Percentiles rank a stretch among this genome's conserved stretches.
phyloP scores from a whole-genome alignment of 805 yeast species.

The Schizosaccharomyces cryophilus region DNA sequence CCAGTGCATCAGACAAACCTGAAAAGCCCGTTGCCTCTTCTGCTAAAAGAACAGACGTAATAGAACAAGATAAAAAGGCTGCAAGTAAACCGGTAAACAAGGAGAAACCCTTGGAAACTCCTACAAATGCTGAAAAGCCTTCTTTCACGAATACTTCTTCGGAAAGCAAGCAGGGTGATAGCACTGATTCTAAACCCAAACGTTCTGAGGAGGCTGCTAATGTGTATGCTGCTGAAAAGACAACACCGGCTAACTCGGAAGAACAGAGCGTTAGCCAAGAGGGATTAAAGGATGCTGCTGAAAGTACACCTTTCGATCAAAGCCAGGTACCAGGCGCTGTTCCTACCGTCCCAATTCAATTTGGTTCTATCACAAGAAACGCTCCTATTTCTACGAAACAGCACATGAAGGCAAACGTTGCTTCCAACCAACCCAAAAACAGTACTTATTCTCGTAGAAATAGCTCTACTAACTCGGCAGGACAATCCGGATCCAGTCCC shows the following conservation, averaged over 20 bases:
- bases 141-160: neutral
- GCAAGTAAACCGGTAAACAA: too few relatives aligned
- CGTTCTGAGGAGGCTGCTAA: too few relatives aligned
- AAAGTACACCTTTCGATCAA: neutral
- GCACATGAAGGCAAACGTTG: neutral
- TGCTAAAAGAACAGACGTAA: too few relatives aligned
- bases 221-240: neutral
- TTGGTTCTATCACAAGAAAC: slow-evolving; percentile 7
- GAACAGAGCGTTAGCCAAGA: too few relatives aligned
- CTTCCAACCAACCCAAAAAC: neutral
- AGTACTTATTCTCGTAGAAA: neutral
- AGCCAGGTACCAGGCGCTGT: neutral
- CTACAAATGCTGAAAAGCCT: too few relatives aligned
- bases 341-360: slow-evolving; percentile 6
- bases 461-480: neutral
- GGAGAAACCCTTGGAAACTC: too few relatives aligned
- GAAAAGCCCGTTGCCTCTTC: too few relatives aligned
- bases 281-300: too few relatives aligned
- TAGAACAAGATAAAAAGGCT: too few relatives aligned
- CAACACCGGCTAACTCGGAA: too few relatives aligned
- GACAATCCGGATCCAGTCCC: neutral
- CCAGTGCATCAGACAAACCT: too few relatives aligned
- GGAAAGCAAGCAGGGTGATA: neutral
- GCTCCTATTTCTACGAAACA: neutral
- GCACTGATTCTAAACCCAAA: neutral